phyloP scores from a whole-genome alignment of 2,329 filamentous ascomycete genomes.

The Claviceps pazoutovae region DNA sequence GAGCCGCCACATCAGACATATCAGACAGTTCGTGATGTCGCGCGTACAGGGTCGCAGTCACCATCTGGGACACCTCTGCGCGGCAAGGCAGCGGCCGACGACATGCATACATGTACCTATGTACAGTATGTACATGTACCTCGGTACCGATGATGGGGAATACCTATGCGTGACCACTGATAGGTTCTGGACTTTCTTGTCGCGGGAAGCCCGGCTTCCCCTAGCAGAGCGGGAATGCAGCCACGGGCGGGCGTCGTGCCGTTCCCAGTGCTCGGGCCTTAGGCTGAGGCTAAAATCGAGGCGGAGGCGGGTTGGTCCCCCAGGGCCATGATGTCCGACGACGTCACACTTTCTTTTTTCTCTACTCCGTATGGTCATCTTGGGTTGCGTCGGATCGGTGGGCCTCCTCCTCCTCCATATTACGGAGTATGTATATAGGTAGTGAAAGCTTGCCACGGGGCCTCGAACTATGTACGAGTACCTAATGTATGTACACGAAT shows the following conservation, averaged over 20 bases:
- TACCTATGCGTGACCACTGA: neutral
- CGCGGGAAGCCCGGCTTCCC: neutral
- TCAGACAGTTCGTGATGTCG: neutral
- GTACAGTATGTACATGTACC: neutral
- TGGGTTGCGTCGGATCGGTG: no score
- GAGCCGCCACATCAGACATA: neutral
- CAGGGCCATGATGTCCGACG: neutral
- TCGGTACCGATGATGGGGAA: neutral
- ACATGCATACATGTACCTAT: neutral
- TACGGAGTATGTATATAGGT: no score
- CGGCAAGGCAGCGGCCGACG: neutral
- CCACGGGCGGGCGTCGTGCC: conserved; percentile 24
- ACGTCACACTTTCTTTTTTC: no score
- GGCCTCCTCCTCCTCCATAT: no score
- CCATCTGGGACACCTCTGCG: neutral
- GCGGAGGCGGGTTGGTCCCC: neutral
- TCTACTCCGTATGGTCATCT: no score
- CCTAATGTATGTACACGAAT: no score
- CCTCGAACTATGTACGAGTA: no score
- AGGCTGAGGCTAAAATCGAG: conserved; percentile 1
- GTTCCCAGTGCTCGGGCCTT: conserved; percentile 16
- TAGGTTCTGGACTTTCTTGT: neutral
- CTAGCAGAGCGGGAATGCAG: conserved; percentile 20
- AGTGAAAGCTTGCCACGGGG: no score
- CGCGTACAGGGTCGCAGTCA: neutral